Evolutionary conservation across 768 basidiomycete species (phyloP).

Genomic region (Hydnomerulius pinastri): DNA sequence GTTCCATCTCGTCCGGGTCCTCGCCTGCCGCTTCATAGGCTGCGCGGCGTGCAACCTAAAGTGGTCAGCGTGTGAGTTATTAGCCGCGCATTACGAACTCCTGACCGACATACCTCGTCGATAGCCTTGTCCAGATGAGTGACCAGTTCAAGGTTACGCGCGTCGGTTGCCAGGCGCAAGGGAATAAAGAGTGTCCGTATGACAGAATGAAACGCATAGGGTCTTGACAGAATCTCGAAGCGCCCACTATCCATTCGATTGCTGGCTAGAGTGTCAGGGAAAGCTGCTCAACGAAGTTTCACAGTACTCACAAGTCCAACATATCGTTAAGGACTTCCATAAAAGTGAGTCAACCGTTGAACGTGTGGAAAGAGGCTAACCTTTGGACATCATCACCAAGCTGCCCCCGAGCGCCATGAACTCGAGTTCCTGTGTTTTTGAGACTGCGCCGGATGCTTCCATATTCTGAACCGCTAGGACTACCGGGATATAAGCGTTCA

Average conservation of each 20-base stretch:
- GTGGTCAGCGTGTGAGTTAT: neutral
- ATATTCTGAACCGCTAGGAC: conserved; percentile 91
- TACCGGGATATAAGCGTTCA: conserved; percentile 15
- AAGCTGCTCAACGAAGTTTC: conserved; percentile 1
- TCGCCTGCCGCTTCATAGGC: conserved; percentile 63
- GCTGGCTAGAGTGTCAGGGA: conserved; percentile 34
- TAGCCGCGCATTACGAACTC: neutral
- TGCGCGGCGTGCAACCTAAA: conserved; percentile 58
- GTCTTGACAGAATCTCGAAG: conserved; percentile 69
- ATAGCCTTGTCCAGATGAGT: conserved; percentile 69
- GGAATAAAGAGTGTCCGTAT: conserved; percentile 75
- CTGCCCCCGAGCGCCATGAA: conserved; percentile 83
- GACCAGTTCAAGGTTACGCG: conserved; percentile 64
- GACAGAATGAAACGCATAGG: conserved; percentile 77
- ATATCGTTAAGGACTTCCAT: conserved; percentile 74
- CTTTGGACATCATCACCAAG: conserved; percentile 88
- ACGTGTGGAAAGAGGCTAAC: conserved; percentile 32
- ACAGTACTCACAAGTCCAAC: conserved; percentile 64
- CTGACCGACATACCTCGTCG: conserved; percentile 46
- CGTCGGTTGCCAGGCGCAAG: conserved; percentile 65
- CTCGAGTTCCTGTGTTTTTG: conserved; percentile 80
- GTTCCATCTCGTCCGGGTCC: conserved; percentile 15
- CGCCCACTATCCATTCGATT: conserved; percentile 87
- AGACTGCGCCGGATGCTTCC: conserved; percentile 74
- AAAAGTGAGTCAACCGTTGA: conserved; percentile 6